phyloP scores from a whole-genome alignment of 805 yeast species.

The Candida berthetii region DNA sequence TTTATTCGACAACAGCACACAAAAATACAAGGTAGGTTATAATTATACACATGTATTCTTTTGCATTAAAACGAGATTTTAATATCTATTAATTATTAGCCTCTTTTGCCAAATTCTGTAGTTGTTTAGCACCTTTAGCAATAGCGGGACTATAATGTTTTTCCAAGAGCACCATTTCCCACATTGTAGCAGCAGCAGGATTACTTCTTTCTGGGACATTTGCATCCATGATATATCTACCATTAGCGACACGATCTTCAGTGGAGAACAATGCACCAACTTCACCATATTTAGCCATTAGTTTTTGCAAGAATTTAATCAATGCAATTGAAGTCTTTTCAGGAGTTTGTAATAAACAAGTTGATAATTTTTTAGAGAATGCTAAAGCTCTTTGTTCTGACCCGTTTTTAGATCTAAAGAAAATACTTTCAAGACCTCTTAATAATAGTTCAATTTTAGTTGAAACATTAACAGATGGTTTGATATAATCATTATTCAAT shows the following conservation, averaged over 20 bases:
- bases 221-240: constrained; percentile 60
- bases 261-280: constrained; percentile 75
- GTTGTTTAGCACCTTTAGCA: constrained; percentile 51
- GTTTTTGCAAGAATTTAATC: constrained; percentile 70
- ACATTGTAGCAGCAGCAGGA: constrained; percentile 81
- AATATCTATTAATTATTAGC: constrained; percentile 3
- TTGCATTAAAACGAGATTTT: neutral
- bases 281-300: constrained; percentile 65
- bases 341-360: constrained; percentile 67
- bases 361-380: constrained; percentile 75
- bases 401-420: constrained; percentile 70
- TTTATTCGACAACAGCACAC: too few relatives aligned
- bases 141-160: constrained; percentile 82
- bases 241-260: constrained; percentile 84
- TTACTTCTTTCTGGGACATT: constrained; percentile 71
- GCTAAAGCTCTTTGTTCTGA: constrained; percentile 65
- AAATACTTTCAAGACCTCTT: constrained; percentile 72
- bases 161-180: constrained; percentile 79
- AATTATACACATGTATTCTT: too few relatives aligned
- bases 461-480: constrained; percentile 77
- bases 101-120: constrained; percentile 29
- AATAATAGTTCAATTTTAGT: constrained; percentile 84
- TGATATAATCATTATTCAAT: constrained; percentile 35
- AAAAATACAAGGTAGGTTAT: too few relatives aligned
- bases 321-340: constrained; percentile 82